phyloP scores from a whole-genome alignment of 768 basidiomycete species.

The Panus rudis region DNA sequence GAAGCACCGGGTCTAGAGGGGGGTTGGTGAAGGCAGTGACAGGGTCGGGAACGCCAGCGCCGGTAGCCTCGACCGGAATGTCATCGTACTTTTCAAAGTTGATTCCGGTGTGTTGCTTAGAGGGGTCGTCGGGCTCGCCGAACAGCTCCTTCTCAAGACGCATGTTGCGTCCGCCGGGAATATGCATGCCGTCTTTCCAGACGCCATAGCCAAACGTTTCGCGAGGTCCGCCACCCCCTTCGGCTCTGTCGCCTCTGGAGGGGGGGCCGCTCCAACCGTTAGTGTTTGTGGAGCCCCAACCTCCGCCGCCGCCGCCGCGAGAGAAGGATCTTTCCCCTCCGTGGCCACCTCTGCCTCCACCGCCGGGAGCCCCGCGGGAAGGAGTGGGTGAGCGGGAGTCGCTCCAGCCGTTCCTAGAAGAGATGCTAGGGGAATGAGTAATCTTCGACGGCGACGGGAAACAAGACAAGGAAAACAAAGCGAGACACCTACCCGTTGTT shows the following conservation, averaged over 20 bases:
- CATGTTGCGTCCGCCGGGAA: conserved; percentile 75
- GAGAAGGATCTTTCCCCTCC: conserved; percentile 34
- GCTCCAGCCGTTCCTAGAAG: conserved; percentile 60
- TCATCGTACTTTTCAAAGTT: conserved; percentile 99
- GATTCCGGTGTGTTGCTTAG: conserved; percentile 92
- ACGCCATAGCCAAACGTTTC: conserved; percentile 57
- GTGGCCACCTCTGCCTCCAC: conserved; percentile 35
- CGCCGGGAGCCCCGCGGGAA: conserved; percentile 34
- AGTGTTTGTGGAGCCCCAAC: conserved; percentile 28
- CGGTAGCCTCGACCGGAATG: conserved; percentile 98
- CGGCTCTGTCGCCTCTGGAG: conserved; percentile 31
- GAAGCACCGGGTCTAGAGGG: conserved; percentile 85
- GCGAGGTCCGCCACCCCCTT: conserved; percentile 29
- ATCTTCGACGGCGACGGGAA: not conserved
- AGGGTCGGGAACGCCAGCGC: conserved; percentile 94
- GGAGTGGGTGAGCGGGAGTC: conserved; percentile 65
- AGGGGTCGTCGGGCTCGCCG: conserved; percentile 79
- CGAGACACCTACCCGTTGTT: conserved; percentile 46
- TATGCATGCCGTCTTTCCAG: conserved; percentile 89
- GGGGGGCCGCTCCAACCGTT: conserved; percentile 30
- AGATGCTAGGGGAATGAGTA: conserved; percentile 16
- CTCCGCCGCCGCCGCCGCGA: conserved; percentile 34
- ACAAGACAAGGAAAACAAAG: not conserved
- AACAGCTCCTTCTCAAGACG: conserved; percentile 95
- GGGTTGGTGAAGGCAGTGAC: conserved; percentile 80